These are phyloP conservation scores for Ulvella scutata DNA, from an alignment of 139 green algal species.

Conservation along the genomic window DNA sequence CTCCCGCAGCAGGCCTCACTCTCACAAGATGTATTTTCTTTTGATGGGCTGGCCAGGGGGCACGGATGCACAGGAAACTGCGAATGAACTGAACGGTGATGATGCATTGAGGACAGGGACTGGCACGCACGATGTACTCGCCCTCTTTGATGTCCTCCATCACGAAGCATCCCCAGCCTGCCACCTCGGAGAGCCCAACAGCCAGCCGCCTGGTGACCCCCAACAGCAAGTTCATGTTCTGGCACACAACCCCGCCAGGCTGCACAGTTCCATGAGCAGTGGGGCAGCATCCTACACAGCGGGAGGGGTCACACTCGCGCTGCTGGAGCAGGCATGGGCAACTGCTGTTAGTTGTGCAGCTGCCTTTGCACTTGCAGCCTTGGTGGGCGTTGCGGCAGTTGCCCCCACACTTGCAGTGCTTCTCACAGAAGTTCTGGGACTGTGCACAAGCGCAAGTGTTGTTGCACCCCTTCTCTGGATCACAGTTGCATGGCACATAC, in stretches of 20 bases:
- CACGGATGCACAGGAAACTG: too few relatives aligned
- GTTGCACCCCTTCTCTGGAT: background rate
- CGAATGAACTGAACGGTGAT: background rate
- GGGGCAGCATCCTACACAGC: background rate
- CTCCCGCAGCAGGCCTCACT: too few relatives aligned
- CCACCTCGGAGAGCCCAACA: background rate
- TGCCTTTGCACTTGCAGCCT: background rate
- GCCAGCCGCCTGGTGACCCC: background rate
- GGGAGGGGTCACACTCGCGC: background rate
- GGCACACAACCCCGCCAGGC: background rate
- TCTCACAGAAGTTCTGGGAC: background rate
- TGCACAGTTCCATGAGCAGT: background rate
- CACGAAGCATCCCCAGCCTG: background rate
- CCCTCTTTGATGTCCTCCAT: background rate
- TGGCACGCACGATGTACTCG: background rate
- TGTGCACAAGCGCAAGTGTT: background rate
- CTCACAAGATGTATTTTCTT: too few relatives aligned
- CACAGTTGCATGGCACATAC: background rate
- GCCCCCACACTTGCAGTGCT: background rate
- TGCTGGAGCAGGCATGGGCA: background rate
- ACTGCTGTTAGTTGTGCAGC: background rate
- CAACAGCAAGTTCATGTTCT: constrained; percentile 1
- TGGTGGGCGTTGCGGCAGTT: background rate
- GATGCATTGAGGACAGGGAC: background rate
- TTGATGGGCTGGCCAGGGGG: too few relatives aligned